Evolutionary conservation across 805 yeast genomes (phyloP).

Genomic region (Pichia nanzhaoensis): DNA sequence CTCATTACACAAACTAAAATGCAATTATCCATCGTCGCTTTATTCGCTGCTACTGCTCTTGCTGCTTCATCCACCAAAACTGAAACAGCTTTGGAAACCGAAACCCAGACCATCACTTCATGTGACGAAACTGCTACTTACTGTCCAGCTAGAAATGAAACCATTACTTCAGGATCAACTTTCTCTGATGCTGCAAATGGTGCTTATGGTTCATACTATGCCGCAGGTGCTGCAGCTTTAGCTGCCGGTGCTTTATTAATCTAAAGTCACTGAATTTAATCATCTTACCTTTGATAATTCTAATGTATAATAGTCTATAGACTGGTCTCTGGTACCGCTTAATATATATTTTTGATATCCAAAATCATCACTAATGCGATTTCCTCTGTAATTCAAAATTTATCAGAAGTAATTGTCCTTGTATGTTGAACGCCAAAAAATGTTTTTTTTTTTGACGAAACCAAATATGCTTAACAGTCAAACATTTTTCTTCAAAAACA

Average conservation of each 20-base stretch:
- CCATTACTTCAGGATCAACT: constrained; percentile 31
- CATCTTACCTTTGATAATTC: no score
- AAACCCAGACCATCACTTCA: constrained; percentile 34
- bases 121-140: constrained; percentile 33
- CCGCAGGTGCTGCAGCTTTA: constrained; percentile 31
- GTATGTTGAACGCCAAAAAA: no score
- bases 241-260: constrained; percentile 33
- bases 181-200: constrained; percentile 14
- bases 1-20: constrained; percentile 28
- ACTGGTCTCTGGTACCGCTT: background rate
- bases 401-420: no score
- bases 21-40: constrained; percentile 41
- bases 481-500: no score
- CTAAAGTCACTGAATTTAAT: no score
- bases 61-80: constrained; percentile 28
- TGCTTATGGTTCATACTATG: constrained; percentile 23
- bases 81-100: constrained; percentile 32
- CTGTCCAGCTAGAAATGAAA: constrained; percentile 28
- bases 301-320: background rate
- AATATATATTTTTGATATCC: background rate
- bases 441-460: no score
- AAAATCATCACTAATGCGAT: no score
- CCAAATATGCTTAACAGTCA: no score
- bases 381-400: no score
- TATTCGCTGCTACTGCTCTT: constrained; percentile 30